A percentile compares a stretch with the other conserved stretches of the same genome.
Evolutionary conservation across 305 asterid genomes (phyloP).

Genomic region (Fraxinus sp.): DNA sequence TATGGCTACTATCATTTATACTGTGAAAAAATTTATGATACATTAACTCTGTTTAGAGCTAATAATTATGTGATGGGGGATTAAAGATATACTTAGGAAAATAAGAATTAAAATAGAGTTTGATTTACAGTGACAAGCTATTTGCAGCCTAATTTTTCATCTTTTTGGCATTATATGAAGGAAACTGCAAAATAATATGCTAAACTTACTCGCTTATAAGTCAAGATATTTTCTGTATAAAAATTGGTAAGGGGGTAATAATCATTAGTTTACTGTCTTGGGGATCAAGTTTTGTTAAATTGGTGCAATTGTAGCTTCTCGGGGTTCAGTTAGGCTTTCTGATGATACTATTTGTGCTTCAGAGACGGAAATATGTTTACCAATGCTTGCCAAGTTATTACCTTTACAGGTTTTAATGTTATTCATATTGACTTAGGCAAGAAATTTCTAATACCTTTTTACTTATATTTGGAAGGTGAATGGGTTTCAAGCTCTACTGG

Average conservation of each 20-base stretch:
- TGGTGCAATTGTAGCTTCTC: background rate
- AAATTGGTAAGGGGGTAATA: background rate
- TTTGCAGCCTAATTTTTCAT: background rate
- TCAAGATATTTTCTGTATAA: background rate
- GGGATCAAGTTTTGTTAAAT: background rate
- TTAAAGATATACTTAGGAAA: background rate
- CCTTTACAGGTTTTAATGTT: too few relatives aligned
- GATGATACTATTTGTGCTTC: background rate
- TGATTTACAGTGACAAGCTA: background rate
- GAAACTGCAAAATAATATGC: background rate
- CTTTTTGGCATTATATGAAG: background rate
- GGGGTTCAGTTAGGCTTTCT: background rate
- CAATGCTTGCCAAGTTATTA: too few relatives aligned
- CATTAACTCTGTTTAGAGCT: background rate
- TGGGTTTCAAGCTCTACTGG: constrained; percentile 57
- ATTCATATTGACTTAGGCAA: too few relatives aligned
- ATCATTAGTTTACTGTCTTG: background rate
- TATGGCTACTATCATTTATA: background rate
- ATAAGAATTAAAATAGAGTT: background rate
- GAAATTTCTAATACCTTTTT: background rate
- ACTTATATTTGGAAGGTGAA: constrained; percentile 38
- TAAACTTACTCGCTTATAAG: background rate
- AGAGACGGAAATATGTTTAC: background rate
- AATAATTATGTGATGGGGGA: background rate
- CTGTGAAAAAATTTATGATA: background rate